Evolutionary conservation across 2,329 filamentous ascomycete species (phyloP).

Genomic region (Thielaviopsis cerberus): DNA sequence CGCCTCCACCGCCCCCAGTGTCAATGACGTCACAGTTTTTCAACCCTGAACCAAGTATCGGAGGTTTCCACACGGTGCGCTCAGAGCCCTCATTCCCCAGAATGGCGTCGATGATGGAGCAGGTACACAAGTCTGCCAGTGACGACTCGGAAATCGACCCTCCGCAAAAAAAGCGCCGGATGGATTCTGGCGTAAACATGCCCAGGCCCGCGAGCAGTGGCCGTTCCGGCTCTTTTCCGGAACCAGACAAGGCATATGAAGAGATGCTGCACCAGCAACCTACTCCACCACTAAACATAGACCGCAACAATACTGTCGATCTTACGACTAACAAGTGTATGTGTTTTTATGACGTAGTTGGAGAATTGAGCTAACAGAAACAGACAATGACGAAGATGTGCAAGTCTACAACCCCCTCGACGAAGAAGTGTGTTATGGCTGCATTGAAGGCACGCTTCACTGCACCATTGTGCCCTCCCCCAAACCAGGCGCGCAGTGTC

Average conservation of each 20-base stretch:
- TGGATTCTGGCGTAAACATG: slow-evolving; percentile 4
- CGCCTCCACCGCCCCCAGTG: slow-evolving; percentile 4
- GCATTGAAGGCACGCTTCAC: slow-evolving; percentile 49
- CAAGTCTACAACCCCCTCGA: slow-evolving; percentile 40
- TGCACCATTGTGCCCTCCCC: slow-evolving; percentile 50
- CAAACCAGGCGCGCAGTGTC: slow-evolving; percentile 40
- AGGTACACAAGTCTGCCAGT: neutral
- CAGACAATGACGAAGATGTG: slow-evolving; percentile 38
- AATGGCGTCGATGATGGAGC: slow-evolving; percentile 6
- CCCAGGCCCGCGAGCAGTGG: slow-evolving; percentile 4
- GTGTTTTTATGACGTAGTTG: slow-evolving; percentile 7
- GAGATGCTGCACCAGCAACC: neutral
- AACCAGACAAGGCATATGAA: neutral
- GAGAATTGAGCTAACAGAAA: slow-evolving; percentile 15
- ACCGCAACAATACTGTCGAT: slow-evolving; percentile 32
- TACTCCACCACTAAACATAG: neutral
- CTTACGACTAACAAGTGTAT: slow-evolving; percentile 31
- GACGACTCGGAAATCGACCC: slow-evolving; percentile 8
- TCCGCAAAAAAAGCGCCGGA: slow-evolving; percentile 6
- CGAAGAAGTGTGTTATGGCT: slow-evolving; percentile 66
- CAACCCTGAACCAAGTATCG: neutral
- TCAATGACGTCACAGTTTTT: slow-evolving; percentile 1
- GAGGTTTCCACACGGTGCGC: slow-evolving; percentile 8
- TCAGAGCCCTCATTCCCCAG: slow-evolving; percentile 10
- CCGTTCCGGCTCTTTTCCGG: neutral